Conservation (phyloP, 148 eudicot genomes). For the Persicaria tinctoria region DNA sequence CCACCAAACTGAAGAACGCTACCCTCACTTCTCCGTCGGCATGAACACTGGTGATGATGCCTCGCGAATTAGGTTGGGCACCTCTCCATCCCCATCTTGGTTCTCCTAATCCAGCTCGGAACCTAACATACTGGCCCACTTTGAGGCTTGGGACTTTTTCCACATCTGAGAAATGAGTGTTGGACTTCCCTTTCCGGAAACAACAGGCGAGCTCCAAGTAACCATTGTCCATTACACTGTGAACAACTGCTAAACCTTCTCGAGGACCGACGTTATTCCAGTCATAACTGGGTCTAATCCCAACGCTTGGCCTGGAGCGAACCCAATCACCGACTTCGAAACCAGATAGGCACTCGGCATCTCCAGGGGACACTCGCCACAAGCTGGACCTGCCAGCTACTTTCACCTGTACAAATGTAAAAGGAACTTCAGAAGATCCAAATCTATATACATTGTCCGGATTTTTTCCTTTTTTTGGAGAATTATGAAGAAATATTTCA, state of each 20-base stretch:
- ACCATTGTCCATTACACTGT: slow-evolving; percentile 86
- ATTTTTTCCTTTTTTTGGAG: too few relatives aligned
- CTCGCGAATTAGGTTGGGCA: slow-evolving; percentile 55
- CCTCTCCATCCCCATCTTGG: slow-evolving; percentile 99
- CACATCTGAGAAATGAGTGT: slow-evolving; percentile 71
- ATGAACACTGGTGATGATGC: slow-evolving; percentile 71
- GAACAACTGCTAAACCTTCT: slow-evolving; percentile 88
- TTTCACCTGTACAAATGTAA: slow-evolving; percentile 51
- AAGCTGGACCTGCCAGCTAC: slow-evolving; percentile 71
- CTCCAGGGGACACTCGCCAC: slow-evolving; percentile 98
- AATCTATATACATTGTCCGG: background rate
- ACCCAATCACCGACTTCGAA: slow-evolving; percentile 99
- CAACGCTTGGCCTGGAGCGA: slow-evolving; percentile 80
- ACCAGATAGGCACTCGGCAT: slow-evolving; percentile 82
- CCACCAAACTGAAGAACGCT: slow-evolving; percentile 57
- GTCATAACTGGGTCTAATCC: slow-evolving; percentile 89
- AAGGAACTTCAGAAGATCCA: background rate
- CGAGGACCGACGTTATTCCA: slow-evolving; percentile 71
- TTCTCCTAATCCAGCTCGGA: slow-evolving; percentile 60
- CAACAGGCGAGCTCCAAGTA: slow-evolving; percentile 89
- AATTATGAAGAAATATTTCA: background rate
- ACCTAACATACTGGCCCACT: slow-evolving; percentile 83
- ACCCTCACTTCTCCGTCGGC: slow-evolving; percentile 92
- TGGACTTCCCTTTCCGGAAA: slow-evolving; percentile 69
- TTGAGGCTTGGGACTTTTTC: slow-evolving; percentile 73